Percentiles rank a stretch among this genome's conserved stretches.
These are phyloP conservation scores for Gossypium laxum DNA, from an alignment of 441 rosid species.

Conservation along the genomic window DNA sequence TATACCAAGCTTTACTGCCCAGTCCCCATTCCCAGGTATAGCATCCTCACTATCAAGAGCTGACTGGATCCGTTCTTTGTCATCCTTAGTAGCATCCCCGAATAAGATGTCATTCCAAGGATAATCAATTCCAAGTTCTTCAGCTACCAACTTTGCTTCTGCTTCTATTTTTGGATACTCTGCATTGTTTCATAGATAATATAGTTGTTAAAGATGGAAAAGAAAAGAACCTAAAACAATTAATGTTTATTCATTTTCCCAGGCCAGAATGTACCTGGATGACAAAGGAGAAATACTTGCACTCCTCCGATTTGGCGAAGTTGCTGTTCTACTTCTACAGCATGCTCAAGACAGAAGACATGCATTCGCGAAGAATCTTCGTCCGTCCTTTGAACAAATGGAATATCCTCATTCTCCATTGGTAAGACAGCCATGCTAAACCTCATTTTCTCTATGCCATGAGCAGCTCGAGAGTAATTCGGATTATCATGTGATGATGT, in stretches of 20 bases:
- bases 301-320: constrained; percentile 72
- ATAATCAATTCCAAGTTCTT: constrained; percentile 58
- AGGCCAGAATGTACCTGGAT: constrained; percentile 52
- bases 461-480: constrained; percentile 21
- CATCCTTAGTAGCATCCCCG: constrained; percentile 57
- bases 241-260: too few relatives aligned
- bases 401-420: constrained; percentile 19
- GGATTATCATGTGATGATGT: constrained; percentile 13
- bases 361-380: constrained; percentile 80
- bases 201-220: constrained; percentile 2
- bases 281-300: constrained; percentile 68
- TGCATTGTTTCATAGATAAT: constrained; percentile 32
- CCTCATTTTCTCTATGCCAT: constrained; percentile 26
- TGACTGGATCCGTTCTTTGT: constrained; percentile 53
- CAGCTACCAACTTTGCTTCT: constrained; percentile 63
- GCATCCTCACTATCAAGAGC: constrained; percentile 75
- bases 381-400: constrained; percentile 40
- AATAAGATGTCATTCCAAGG: constrained; percentile 52
- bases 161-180: constrained; percentile 86
- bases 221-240: background rate
- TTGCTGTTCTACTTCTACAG: constrained; percentile 76
- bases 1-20: constrained; percentile 87
- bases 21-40: constrained; percentile 72
- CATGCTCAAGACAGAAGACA: constrained; percentile 95
- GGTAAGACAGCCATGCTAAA: constrained; percentile 21